A percentile compares a stretch with the other conserved stretches of the same genome.
Conservation (phyloP, 306 rosid species). For the Medicago ruthenica region DNA sequence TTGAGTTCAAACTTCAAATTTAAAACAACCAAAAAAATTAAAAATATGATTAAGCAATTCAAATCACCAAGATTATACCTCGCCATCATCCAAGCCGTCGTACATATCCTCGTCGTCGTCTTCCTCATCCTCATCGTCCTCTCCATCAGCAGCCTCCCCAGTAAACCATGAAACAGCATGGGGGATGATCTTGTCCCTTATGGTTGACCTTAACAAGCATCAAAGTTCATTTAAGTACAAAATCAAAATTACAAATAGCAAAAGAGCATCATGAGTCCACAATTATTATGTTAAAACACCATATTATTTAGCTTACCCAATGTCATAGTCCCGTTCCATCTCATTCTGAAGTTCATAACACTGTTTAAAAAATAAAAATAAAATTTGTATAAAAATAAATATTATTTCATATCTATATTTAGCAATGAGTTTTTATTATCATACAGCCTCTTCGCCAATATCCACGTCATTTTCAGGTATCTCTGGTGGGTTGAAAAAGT, state of each 20-base stretch:
- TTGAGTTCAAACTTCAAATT: conserved; percentile 20
- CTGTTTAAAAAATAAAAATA: conserved; percentile 38
- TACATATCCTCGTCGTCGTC: conserved; percentile 35
- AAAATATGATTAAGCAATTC: neutral
- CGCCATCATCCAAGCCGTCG: conserved; percentile 32
- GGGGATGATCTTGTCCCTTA: conserved; percentile 81
- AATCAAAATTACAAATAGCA: neutral
- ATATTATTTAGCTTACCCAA: conserved; percentile 63
- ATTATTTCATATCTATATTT: neutral
- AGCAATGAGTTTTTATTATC: neutral
- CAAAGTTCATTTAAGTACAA: neutral
- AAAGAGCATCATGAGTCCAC: neutral
- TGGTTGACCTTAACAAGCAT: conserved; percentile 59
- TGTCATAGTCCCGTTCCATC: conserved; percentile 83
- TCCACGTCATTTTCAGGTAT: conserved; percentile 74
- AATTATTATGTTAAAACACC: neutral
- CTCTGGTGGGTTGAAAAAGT: conserved; percentile 80
- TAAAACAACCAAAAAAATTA: neutral
- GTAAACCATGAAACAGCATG: conserved; percentile 93
- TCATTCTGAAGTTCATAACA: conserved; percentile 70
- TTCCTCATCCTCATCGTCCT: conserved; percentile 61
- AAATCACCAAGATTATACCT: conserved; percentile 45
- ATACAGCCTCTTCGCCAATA: conserved; percentile 76
- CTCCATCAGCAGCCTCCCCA: conserved; percentile 74
- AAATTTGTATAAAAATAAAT: neutral